A percentile compares a stretch with the other conserved stretches of the same genome.
Evolutionary conservation across 495 filamentous ascomycete species (phyloP).

Genomic region (Tuber aestivum): DNA sequence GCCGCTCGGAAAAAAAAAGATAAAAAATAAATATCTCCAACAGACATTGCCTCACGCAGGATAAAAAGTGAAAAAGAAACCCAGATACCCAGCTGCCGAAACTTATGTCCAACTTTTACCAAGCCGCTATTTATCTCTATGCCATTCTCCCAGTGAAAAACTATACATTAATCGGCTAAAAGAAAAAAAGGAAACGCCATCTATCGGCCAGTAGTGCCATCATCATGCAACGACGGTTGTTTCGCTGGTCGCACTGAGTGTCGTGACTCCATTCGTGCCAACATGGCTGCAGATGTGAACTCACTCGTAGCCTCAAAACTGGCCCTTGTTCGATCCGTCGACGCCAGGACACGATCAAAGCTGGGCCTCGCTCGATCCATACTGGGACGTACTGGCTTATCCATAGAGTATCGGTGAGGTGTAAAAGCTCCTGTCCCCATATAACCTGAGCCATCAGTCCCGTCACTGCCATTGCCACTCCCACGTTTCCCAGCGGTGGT

Average conservation of each 20-base stretch:
- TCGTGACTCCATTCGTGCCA: conserved; percentile 69
- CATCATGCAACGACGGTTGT: conserved; percentile 26
- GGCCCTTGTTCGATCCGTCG: conserved; percentile 66
- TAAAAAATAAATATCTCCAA: conserved; percentile 10
- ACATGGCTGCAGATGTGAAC: conserved; percentile 78
- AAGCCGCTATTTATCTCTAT: conserved; percentile 35
- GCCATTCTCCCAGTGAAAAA: conserved; percentile 20
- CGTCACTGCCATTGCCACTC: conserved; percentile 87
- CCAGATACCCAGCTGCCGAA: conserved; percentile 26
- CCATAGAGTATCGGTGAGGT: conserved; percentile 59
- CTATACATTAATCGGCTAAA: conserved; percentile 33
- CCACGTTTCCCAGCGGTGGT: conserved; percentile 70
- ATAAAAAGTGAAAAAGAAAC: conserved; percentile 25
- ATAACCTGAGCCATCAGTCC: conserved; percentile 79
- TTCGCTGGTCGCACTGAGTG: conserved; percentile 24
- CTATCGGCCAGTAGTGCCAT: conserved; percentile 17
- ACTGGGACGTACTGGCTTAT: conserved; percentile 41
- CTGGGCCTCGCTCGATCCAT: conserved; percentile 58
- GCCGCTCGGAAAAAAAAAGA: conserved; percentile 31
- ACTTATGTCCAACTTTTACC: conserved; percentile 18
- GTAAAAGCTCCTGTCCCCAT: conserved; percentile 44
- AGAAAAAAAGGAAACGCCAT: background rate
- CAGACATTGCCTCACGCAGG: conserved; percentile 18
- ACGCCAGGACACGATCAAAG: conserved; percentile 68
- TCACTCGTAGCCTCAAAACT: conserved; percentile 83